Base-by-base conservation (phyloP, 495 filamentous ascomycete species). In the Penicillium atrosanguineum region DNA sequence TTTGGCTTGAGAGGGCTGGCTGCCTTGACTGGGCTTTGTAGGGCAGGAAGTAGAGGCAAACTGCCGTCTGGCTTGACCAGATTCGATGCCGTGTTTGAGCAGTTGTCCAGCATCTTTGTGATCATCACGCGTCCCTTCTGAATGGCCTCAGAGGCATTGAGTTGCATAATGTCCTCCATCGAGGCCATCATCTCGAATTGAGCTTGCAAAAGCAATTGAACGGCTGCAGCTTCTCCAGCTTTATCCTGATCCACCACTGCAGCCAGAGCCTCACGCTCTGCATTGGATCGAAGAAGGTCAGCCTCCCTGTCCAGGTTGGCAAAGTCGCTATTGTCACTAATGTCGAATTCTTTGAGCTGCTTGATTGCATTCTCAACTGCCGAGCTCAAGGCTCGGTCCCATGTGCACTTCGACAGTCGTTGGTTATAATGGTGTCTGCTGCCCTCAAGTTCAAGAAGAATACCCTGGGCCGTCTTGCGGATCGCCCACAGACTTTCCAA, bases 381-480 rank as follows among this genome's bases (percentile, higher is more conserved):
- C 21, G 89, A 87, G 51, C 93, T 90, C 54, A 97, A 76, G 40
- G 83, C 79, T 44, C 88, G 82, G 58, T 96, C 89, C 94, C 95
- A 97, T 56, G 87, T 89, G 39, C 74, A 85, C 61, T 85, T 88
- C 11, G 83, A 78, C 26, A 97, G 63, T 50, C 81, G 84, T 62
- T 96, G 89, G 66, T 95, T 90, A 59, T 91, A 88, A 63, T 96
- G 90, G 50, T 95, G 88, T 62, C 93, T 76, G 68, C 90, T 96
- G 59, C 83, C 80, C 69, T 96, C 91, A 34, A 97, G 72, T 71
- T 99, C 94, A 11, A 88, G 71, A 25, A 95, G 77, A 25, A 96
- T 89, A 3, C 92, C 95, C 50, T 89, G 83, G 7, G 94, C 93
- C 6, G 88, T 88, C 64, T 90, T 92, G 34, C 92, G 84, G 77